Base-by-base conservation (phyloP, 1,284 basidiomycete genomes). In the Cyathus pygmaeus region DNA sequence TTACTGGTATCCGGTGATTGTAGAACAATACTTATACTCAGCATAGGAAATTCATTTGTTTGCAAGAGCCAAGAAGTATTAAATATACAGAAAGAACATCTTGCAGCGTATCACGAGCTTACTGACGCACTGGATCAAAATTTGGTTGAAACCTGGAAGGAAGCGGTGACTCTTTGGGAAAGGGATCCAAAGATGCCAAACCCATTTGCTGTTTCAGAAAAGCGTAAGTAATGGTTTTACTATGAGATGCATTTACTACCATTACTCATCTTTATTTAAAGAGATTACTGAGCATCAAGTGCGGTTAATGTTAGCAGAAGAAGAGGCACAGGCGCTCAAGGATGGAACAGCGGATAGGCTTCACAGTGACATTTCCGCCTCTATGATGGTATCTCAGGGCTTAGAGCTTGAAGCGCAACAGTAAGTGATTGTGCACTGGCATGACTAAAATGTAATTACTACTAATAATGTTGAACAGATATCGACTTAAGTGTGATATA, bases 381-480 rank as follows among this genome's bases (percentile, higher is more conserved):
- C 68, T 52, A 52, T 65, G 54, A 59, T 75, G 3, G 62, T 73
- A 42, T 54, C 56, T 6, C 67, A 69, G 52, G 73, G 72, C 1
- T 57, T 74, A 1, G 65, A 75, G 51, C 24, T 72, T 15, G 68
- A 75, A 52, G 65, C 66, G n/a, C 53, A 55, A 10, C 70, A 74
- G 73, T 76, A 53, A 59, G 70, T n/a, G n/a, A n/a, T n/a, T n/a
- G n/a, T n/a, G n/a, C 47, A 26, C 21, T 7, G 24, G 7, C 10
- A n/a, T 47, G 7, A 9, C n/a, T 7, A 10, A 47, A n/a, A 9
- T n/a, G 7, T 7, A 47, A 21, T 47, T 7, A 10, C n/a, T 26
- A n/a, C 24, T 47, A 10, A 21, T 26, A 47, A 9, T n/a, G 7
- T 7, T 10, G 7, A 26, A 21, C n/a, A 50, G 47, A 19, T 30